Conservation (phyloP, 441 rosid genomes). For the Erodium trifolium region DNA sequence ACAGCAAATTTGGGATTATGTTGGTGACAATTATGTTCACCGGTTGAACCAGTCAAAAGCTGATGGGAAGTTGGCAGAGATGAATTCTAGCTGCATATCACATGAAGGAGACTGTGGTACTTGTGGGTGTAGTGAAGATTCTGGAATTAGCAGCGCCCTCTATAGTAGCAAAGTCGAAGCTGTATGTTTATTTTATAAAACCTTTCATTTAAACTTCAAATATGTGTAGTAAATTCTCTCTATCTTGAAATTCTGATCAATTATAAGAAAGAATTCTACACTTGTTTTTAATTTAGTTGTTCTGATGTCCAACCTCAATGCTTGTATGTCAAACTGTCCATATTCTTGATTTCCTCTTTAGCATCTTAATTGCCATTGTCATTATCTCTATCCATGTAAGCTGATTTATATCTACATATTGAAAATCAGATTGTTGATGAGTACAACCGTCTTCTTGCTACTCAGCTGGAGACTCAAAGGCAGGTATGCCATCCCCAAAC, state of each 20-base stretch:
- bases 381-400: background rate
- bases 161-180: constrained; percentile 84
- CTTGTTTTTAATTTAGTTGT: background rate
- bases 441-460: constrained; percentile 81
- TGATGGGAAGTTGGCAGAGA: constrained; percentile 61
- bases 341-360: background rate
- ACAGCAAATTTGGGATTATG: constrained; percentile 96
- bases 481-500: constrained; percentile 40
- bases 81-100: constrained; percentile 43
- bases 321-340: background rate
- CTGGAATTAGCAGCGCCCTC: constrained; percentile 63
- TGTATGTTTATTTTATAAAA: constrained; percentile 30
- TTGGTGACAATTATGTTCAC: constrained; percentile 88
- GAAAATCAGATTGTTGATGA: constrained; percentile 63
- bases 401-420: constrained; percentile 13
- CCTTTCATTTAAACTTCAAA: constrained; percentile 8
- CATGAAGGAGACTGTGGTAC: constrained; percentile 55
- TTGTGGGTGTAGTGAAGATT: constrained; percentile 65
- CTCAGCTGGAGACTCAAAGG: constrained; percentile 73
- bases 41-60: constrained; percentile 79
- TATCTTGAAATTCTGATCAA: background rate
- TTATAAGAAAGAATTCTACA: background rate
- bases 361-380: background rate
- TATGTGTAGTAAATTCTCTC: background rate
- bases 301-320: too few species aligned